Evolutionary conservation across 768 basidiomycete genomes (phyloP), one percentile per base, ranked within the genome.

Genomic region (Boletus patriciae): DNA sequence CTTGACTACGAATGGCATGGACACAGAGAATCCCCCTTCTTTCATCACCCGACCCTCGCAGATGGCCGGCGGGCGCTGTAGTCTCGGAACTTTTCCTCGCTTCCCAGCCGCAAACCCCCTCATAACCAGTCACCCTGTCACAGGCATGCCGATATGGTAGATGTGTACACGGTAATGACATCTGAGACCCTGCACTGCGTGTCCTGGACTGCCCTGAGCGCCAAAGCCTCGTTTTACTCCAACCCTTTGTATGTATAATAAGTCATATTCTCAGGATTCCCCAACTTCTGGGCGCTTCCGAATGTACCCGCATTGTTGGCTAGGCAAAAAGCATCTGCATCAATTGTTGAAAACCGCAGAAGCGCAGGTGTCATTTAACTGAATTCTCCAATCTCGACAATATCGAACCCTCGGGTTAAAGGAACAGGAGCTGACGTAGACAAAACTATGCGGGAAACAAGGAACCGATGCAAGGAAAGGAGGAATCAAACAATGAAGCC

Each of bases 251-350:
- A 4, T 33, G 33, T 33, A 12, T 12, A 12, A 33, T 12, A 33
- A 33, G 31, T 31, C 8, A 27, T 10, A 41, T 40, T 55, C 48
- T 56, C 58, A 60, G 27, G 45, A 40, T 36, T 12, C 15, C 21
- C 37, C 10, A 23, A 23, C 21, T 47, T 63, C 58, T 40, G 54
- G 55, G 53, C 53, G 45, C 54, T 41, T 50, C 41, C 16, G 40
- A 21, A 8, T 6, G 12, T 29, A n/a, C 16, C 36, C 34, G 34
- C 15, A 25, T 34, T 25, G 31, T 46, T 49, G 29, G 31, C 31
- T 31, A 31, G 31, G 31, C 31, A 31, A 29, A 29, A 3, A 31
- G 31, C 11, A 31, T 31, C 31, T 31, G 31, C 31, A 31, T 31
- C 10, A 8, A 31, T 11, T 11, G 10, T 31, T 11, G 31, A 11